Evolutionary conservation across 2,329 filamentous ascomycete species (phyloP).

Genomic region (Pseudocercospora cruenta): DNA sequence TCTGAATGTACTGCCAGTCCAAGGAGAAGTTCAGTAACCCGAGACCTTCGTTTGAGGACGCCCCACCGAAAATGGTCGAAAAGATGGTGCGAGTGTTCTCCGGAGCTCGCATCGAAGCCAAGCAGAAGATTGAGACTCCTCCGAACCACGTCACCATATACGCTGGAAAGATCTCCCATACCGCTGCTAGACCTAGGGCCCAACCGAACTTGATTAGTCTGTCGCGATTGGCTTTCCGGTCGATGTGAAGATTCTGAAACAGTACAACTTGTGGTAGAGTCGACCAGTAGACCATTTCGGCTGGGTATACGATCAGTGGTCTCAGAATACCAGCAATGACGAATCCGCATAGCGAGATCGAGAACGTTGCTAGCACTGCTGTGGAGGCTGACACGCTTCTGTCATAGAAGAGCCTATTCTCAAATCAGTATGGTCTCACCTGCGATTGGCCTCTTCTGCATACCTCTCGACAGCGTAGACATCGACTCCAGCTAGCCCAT

Average conservation of each 20-base stretch:
- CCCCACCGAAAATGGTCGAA: slow-evolving; percentile 56
- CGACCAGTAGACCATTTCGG: slow-evolving; percentile 53
- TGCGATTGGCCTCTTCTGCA: neutral
- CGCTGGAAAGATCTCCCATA: slow-evolving; percentile 56
- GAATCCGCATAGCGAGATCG: slow-evolving; percentile 55
- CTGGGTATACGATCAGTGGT: slow-evolving; percentile 52
- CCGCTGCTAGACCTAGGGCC: slow-evolving; percentile 45
- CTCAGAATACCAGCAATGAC: slow-evolving; percentile 55
- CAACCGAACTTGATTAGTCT: slow-evolving; percentile 49
- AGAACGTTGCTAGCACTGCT: slow-evolving; percentile 52
- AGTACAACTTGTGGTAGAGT: slow-evolving; percentile 44
- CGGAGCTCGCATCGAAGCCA: slow-evolving; percentile 55
- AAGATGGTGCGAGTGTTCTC: slow-evolving; percentile 48
- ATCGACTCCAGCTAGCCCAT: slow-evolving; percentile 42
- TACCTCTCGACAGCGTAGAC: slow-evolving; percentile 48
- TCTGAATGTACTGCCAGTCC: slow-evolving; percentile 56
- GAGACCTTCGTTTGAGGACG: slow-evolving; percentile 51
- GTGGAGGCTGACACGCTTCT: slow-evolving; percentile 45
- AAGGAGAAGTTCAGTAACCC: slow-evolving; percentile 49
- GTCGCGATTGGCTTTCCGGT: slow-evolving; percentile 43
- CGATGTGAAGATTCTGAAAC: slow-evolving; percentile 45
- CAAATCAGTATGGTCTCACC: neutral
- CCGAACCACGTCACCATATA: slow-evolving; percentile 52
- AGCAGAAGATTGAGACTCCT: slow-evolving; percentile 50
- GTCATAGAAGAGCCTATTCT: slow-evolving; percentile 48